These are phyloP conservation scores for Rhynchospora breviuscula DNA, from an alignment of 176 grass and related monocot genomes.

Conservation along the genomic window DNA sequence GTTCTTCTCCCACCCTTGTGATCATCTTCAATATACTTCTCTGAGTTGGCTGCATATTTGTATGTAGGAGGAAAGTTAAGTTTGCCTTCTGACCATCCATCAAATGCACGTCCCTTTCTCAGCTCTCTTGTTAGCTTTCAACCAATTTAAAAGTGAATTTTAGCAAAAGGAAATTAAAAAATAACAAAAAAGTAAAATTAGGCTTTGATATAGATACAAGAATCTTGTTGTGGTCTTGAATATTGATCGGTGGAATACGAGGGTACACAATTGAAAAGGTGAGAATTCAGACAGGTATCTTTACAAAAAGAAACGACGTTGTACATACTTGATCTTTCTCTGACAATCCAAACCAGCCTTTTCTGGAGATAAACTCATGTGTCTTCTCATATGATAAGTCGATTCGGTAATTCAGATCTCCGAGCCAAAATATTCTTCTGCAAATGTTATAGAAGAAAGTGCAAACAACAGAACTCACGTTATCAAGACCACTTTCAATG, in stretches of 20 bases:
- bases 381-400: slow-evolving; percentile 59
- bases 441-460: neutral
- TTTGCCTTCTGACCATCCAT: slow-evolving; percentile 75
- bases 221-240: neutral
- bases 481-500: neutral
- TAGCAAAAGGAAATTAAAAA: neutral
- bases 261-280: neutral
- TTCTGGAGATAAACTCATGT: slow-evolving; percentile 42
- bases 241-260: neutral
- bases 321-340: slow-evolving; percentile 71
- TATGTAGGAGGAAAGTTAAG: slow-evolving; percentile 91
- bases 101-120: slow-evolving; percentile 56
- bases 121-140: slow-evolving; percentile 75
- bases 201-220: neutral
- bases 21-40: slow-evolving; percentile 64
- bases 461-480: neutral
- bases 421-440: slow-evolving; percentile 93
- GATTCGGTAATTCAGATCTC: slow-evolving; percentile 89
- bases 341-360: slow-evolving; percentile 42
- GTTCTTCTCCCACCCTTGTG: slow-evolving; percentile 53
- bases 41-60: slow-evolving; percentile 61
- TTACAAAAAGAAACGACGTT: neutral
- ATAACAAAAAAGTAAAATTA: neutral
- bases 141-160: neutral
- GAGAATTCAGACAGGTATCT: neutral